phyloP scores from a whole-genome alignment of 768 basidiomycete species.

The Pleurotus pulmonarius region DNA sequence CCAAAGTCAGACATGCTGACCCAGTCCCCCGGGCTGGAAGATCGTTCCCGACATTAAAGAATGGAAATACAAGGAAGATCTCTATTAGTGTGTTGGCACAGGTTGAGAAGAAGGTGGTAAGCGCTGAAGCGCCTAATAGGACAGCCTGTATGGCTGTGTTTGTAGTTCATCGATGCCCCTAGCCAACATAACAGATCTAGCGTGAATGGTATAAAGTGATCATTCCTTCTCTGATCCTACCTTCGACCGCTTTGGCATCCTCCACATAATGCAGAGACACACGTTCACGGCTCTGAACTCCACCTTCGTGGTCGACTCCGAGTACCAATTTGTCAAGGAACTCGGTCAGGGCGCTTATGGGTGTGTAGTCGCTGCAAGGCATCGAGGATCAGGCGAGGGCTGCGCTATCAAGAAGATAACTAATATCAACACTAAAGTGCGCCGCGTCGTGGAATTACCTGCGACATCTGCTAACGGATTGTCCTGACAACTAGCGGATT shows the following conservation, averaged over 20 bases:
- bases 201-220: conserved; percentile 7
- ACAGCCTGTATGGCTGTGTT: background rate
- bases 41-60: too few relatives aligned
- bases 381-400: conserved; percentile 79
- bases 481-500: conserved; percentile 63
- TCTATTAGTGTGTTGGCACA: too few relatives aligned
- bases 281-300: conserved; percentile 83
- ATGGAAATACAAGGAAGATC: too few relatives aligned
- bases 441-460: conserved; percentile 12
- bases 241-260: conserved; percentile 10
- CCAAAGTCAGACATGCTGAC: too few relatives aligned
- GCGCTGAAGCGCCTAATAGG: too few relatives aligned
- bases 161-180: background rate
- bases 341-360: conserved; percentile 96
- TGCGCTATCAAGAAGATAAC: conserved; percentile 97
- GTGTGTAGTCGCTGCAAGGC: conserved; percentile 83
- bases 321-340: conserved; percentile 95
- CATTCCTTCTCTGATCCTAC: conserved; percentile 10
- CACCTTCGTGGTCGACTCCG: conserved; percentile 81
- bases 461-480: conserved; percentile 1
- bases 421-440: conserved; percentile 85
- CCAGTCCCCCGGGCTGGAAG: too few relatives aligned
- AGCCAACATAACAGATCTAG: background rate
- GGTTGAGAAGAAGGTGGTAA: too few relatives aligned
- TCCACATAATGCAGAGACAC: conserved; percentile 60